Evolutionary conservation across 768 basidiomycete genomes (phyloP), one percentile per base, ranked within the genome.

Genomic region (Boletus pseudo-olivaceus): DNA sequence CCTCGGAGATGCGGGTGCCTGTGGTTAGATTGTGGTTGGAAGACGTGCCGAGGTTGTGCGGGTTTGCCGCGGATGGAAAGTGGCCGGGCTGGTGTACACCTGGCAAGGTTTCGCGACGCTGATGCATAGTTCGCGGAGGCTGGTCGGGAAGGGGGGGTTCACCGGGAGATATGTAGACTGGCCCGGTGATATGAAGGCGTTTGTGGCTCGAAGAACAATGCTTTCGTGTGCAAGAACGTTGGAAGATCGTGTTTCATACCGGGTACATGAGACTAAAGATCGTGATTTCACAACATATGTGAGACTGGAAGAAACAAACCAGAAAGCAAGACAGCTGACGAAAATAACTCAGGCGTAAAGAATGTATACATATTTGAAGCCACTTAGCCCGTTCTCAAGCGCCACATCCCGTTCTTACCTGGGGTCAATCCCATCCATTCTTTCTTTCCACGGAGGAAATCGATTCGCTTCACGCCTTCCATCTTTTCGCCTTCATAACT

Each of bases 371-470:
- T 23, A 39, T 43, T 23, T 0, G 14, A 48, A 39, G 1, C 19
- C 65, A 42, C 54, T 71, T 49, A 63, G 19, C 67, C 73, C 37
- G 82, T 78, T 69, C 80, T 85, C 64, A 88, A 76, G 68, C 85
- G 81, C 82, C 84, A 87, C 69, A 81, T 74, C 8, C 86, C 85
- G 33, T 79, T 76, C 60, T 73, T 78, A 2, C 78, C 78, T 49
- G 78, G 76, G 45, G 66, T 67, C 53, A 88, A 67, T 7, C 87
- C 87, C 51, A 77, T 71, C 66, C 86, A 79, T 9, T 81, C 62
- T 44, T 71, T 67, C 55, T 76, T 77, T 34, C 74, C 76, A 14
- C 80, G 81, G 69, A 88, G 67, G 60, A 77, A 88, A 69, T 88
- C 86, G 5, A 88, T 75, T 47, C 76, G 75, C 30, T 75, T 72